Evolutionary conservation across 257 asterid genomes (phyloP).

Genomic region (Ehretia macrophylla): DNA sequence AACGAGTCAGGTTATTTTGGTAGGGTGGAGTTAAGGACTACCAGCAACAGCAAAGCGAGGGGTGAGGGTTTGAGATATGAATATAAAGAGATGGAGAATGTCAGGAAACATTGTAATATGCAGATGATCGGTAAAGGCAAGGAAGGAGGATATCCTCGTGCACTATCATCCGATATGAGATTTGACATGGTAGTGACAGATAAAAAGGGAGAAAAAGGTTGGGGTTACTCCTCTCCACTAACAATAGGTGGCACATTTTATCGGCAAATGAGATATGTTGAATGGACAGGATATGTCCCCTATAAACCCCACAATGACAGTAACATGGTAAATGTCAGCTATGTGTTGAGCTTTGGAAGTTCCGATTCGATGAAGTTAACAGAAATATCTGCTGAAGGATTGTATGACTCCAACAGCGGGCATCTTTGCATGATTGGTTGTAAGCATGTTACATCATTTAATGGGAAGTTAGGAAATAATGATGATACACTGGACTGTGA

Average conservation of each 20-base stretch:
- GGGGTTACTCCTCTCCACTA: slow-evolving; percentile 64
- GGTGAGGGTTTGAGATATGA: slow-evolving; percentile 42
- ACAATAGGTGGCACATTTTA: slow-evolving; percentile 45
- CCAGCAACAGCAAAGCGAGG: slow-evolving; percentile 25
- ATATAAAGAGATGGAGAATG: slow-evolving; percentile 52
- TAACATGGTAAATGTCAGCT: slow-evolving; percentile 49
- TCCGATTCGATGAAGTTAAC: slow-evolving; percentile 21
- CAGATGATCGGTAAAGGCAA: slow-evolving; percentile 33
- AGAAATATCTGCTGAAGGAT: slow-evolving; percentile 77
- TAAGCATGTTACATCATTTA: slow-evolving; percentile 42
- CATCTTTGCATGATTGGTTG: slow-evolving; percentile 90
- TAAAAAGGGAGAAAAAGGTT: slow-evolving; percentile 37
- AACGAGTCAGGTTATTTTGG: slow-evolving; percentile 62
- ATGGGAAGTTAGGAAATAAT: slow-evolving; percentile 25
- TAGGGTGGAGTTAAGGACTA: slow-evolving; percentile 39
- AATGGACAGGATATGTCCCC: slow-evolving; percentile 23
- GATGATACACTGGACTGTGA: slow-evolving; percentile 55
- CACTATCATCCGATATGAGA: slow-evolving; percentile 61
- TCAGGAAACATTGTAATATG: slow-evolving; percentile 44
- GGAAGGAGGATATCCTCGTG: slow-evolving; percentile 53
- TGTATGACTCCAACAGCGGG: slow-evolving; percentile 56
- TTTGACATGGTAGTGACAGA: slow-evolving; percentile 53
- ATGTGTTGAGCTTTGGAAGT: slow-evolving; percentile 35
- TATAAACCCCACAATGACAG: too few relatives aligned
- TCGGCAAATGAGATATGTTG: slow-evolving; percentile 13